A percentile compares a stretch with the other conserved stretches of the same genome.
These are phyloP conservation scores for Aspergillus campestris DNA, from an alignment of 495 filamentous ascomycete genomes.

Conservation along the genomic window DNA sequence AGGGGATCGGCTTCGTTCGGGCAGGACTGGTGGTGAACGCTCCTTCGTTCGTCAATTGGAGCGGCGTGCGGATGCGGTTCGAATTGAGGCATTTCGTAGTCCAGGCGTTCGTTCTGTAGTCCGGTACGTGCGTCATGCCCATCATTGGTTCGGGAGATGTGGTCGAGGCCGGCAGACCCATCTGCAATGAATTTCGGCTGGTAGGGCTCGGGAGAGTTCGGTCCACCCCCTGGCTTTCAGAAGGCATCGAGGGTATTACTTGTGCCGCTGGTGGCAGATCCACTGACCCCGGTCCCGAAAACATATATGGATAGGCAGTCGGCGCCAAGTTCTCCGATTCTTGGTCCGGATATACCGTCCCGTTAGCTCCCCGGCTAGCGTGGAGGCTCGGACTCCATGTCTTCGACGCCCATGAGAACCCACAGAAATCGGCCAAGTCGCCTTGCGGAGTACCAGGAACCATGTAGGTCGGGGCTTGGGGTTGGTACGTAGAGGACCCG, in stretches of 20 bases:
- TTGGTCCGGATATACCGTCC: constrained; percentile 21
- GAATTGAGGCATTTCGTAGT: constrained; percentile 2
- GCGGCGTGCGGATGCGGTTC: constrained; percentile 2
- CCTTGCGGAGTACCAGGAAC: constrained; percentile 18
- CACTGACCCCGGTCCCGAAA: constrained; percentile 17
- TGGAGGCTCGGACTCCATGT: constrained; percentile 20
- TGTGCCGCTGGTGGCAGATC: constrained; percentile 15
- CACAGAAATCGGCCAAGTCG: constrained; percentile 21
- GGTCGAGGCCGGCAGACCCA: constrained; percentile 2
- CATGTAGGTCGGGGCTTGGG: constrained; percentile 23
- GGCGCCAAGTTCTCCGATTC: constrained; percentile 17
- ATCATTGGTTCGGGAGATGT: constrained; percentile 11
- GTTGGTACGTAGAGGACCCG: constrained; percentile 19
- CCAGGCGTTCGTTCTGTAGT: constrained; percentile 8
- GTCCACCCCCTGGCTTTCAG: constrained; percentile 18
- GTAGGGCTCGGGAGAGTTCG: constrained; percentile 34
- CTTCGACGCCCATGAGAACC: constrained; percentile 14
- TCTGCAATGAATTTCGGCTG: constrained; percentile 12
- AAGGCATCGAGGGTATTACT: constrained; percentile 14
- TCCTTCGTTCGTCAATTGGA: constrained; percentile 3
- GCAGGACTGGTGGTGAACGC: constrained; percentile 12
- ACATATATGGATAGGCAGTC: constrained; percentile 21
- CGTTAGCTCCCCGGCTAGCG: constrained; percentile 10
- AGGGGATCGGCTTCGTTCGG: constrained; percentile 13
- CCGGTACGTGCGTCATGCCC: constrained; percentile 7